Conservation (phyloP, 805 yeast species). For the Saccharomycopsis fermentans region DNA sequence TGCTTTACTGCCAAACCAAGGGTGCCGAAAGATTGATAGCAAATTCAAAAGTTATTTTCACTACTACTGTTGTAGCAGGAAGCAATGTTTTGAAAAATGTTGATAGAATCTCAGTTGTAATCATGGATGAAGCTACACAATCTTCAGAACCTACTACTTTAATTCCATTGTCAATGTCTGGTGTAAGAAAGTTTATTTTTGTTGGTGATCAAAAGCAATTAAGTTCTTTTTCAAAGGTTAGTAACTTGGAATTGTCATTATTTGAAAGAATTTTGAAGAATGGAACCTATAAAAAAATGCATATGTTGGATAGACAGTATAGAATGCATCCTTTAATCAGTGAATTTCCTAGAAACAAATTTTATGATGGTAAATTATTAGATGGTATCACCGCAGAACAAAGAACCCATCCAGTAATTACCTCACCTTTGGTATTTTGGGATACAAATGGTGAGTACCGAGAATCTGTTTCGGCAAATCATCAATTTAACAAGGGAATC, state of each 20-base stretch:
- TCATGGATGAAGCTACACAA: constrained; percentile 74
- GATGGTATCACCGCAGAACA: constrained; percentile 52
- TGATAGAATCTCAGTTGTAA: constrained; percentile 50
- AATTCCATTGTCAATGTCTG: constrained; percentile 61
- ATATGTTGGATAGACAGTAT: constrained; percentile 61
- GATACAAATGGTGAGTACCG: constrained; percentile 39
- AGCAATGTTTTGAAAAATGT: constrained; percentile 51
- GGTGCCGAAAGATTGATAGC: constrained; percentile 42
- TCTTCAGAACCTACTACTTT: constrained; percentile 64
- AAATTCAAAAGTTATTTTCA: constrained; percentile 60
- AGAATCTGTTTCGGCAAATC: constrained; percentile 41
- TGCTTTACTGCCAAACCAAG: constrained; percentile 33
- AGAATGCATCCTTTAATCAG: constrained; percentile 59
- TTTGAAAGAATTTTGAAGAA: constrained; percentile 58
- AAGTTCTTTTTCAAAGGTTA: constrained; percentile 61
- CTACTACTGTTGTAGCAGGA: constrained; percentile 67
- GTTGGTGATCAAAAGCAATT: constrained; percentile 73
- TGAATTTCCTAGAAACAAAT: constrained; percentile 44
- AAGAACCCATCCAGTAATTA: constrained; percentile 36
- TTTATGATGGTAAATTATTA: constrained; percentile 38
- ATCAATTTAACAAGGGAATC: constrained; percentile 25
- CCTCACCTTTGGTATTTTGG: constrained; percentile 51
- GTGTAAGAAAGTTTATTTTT: constrained; percentile 55
- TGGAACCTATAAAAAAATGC: constrained; percentile 50
- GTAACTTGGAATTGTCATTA: constrained; percentile 53